Conservation (phyloP, 108 stramenopile species). For the Skeletonema marinoi region DNA sequence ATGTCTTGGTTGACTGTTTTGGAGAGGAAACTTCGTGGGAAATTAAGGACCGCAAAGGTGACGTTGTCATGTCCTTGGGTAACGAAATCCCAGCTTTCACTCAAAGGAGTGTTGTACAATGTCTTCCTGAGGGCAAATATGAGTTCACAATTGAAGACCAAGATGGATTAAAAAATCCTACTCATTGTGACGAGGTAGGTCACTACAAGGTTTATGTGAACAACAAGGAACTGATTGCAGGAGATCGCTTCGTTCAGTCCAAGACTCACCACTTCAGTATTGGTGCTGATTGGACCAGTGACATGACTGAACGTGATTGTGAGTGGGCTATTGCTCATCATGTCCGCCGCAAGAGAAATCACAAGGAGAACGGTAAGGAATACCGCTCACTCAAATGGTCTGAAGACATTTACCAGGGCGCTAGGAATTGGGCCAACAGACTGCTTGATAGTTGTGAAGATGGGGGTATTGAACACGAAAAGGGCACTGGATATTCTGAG, state of each 20-base stretch:
- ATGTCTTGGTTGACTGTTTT: neutral
- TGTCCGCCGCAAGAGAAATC: neutral
- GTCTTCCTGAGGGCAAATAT: neutral
- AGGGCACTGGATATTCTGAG: slow-evolving; percentile 12
- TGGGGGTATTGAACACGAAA: slow-evolving; percentile 12
- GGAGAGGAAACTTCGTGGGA: neutral
- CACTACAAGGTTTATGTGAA: neutral
- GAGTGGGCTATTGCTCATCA: neutral
- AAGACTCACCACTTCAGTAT: neutral
- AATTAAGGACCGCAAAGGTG: neutral
- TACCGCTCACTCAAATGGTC: slow-evolving; percentile 23
- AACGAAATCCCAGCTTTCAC: neutral
- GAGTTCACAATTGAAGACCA: neutral
- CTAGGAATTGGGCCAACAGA: slow-evolving; percentile 7
- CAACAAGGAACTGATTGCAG: neutral
- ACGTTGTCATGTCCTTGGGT: neutral
- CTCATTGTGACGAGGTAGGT: neutral
- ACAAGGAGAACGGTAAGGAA: slow-evolving; percentile 12
- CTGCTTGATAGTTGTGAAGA: slow-evolving; percentile 7
- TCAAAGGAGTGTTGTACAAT: neutral
- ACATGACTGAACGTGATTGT: neutral
- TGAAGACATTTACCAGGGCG: slow-evolving; percentile 1
- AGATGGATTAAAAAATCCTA: neutral
- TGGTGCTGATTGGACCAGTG: neutral
- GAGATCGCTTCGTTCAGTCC: neutral